These are phyloP conservation scores for Boletus sp. DNA, from an alignment of 1,284 basidiomycete genomes.

Conservation along the genomic window DNA sequence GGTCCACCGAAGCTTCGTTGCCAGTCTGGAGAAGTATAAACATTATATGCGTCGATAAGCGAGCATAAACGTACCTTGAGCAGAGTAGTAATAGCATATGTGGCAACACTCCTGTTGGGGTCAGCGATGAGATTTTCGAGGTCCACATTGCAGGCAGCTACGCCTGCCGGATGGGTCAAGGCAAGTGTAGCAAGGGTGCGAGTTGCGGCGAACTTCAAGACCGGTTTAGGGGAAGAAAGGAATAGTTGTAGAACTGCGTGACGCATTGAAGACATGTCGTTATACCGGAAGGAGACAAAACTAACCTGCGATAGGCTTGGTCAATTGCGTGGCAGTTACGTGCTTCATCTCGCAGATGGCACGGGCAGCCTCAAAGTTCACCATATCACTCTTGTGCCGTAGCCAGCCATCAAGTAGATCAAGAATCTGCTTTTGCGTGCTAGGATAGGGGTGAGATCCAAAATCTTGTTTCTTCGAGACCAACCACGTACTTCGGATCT, in stretches of 20 bases:
- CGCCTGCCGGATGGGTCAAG: constrained; percentile 77
- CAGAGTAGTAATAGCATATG: constrained; percentile 97
- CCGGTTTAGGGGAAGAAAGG: constrained; percentile 88
- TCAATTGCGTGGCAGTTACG: constrained; percentile 74
- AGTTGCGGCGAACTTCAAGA: constrained; percentile 96
- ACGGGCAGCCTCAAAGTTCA: constrained; percentile 97
- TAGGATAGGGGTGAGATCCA: constrained; percentile 31
- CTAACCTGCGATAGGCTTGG: constrained; percentile 83
- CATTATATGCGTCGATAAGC: not conserved
- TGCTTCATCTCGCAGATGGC: constrained; percentile 96
- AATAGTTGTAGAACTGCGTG: constrained; percentile 82
- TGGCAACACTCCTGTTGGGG: constrained; percentile 93
- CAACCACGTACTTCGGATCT: constrained; percentile 81
- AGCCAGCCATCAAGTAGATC: constrained; percentile 95
- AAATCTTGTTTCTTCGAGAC: not conserved
- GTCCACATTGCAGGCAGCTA: constrained; percentile 94
- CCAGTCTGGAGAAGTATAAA: constrained; percentile 62
- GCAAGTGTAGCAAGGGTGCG: constrained; percentile 91
- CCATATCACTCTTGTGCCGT: constrained; percentile 99
- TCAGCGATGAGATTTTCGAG: constrained; percentile 98
- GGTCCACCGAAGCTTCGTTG: constrained; percentile 97
- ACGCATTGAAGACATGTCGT: constrained; percentile 2
- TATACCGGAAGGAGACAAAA: constrained; percentile 5
- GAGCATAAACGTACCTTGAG: constrained; percentile 66
- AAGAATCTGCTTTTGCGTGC: constrained; percentile 87